Conservation (phyloP, 208 protist genomes). For the Tritrichomonas foetus region DNA sequence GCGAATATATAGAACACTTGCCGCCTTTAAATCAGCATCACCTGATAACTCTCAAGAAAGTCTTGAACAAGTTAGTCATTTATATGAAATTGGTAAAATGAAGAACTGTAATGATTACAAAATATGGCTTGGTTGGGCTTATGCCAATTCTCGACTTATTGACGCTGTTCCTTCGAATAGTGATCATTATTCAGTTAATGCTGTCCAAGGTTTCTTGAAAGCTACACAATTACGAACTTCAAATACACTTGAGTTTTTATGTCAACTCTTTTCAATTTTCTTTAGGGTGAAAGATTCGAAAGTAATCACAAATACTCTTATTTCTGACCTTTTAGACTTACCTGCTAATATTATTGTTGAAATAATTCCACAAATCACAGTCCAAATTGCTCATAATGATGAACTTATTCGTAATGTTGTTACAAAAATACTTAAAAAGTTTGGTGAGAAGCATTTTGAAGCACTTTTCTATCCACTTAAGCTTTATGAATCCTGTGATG, state of each 20-base stretch:
- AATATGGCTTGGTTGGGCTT: slow-evolving; percentile 5
- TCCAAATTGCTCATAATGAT: slow-evolving; percentile 13
- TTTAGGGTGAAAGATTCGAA: neutral
- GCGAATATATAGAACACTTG: neutral
- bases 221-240: neutral
- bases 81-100: neutral
- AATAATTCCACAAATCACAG: slow-evolving; percentile 35
- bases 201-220: neutral
- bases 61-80: neutral
- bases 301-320: neutral
- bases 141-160: neutral
- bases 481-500: neutral
- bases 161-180: neutral
- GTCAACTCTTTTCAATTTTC: slow-evolving; percentile 30
- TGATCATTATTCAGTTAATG: neutral
- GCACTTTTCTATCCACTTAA: neutral
- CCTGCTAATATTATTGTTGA: neutral
- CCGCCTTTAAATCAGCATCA: neutral
- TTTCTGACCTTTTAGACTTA: neutral
- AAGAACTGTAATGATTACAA: neutral
- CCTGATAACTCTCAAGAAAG: neutral
- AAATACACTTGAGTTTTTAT: neutral
- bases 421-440: neutral
- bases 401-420: neutral
- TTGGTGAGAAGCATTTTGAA: neutral